Conservation (phyloP, 2,329 filamentous ascomycete species). For the Aspergillus carbonarius region DNA sequence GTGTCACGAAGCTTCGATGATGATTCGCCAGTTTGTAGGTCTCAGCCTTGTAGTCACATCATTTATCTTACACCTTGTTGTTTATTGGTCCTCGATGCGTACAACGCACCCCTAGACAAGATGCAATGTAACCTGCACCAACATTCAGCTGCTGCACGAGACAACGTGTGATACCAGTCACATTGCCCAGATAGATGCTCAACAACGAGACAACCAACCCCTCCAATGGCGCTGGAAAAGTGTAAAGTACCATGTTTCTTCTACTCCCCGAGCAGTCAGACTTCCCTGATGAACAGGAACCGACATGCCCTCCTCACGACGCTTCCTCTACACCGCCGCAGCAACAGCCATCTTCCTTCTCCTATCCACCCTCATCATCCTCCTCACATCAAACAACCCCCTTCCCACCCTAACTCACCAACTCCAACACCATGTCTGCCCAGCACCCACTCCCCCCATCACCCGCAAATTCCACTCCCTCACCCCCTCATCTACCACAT, state of each 20-base stretch:
- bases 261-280: background rate
- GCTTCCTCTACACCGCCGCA: background rate
- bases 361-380: background rate
- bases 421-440: background rate
- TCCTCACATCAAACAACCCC: background rate
- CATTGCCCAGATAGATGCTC: background rate
- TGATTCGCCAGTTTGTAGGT: background rate
- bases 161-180: background rate
- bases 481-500: background rate
- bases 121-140: slow-evolving; percentile 1
- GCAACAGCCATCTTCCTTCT: background rate
- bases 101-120: background rate
- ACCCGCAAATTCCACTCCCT: background rate
- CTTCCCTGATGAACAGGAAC: background rate
- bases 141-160: background rate
- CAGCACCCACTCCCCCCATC: background rate
- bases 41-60: background rate
- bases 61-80: background rate
- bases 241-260: background rate
- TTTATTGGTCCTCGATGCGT: background rate
- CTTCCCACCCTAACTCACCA: background rate
- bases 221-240: background rate
- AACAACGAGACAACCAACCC: background rate
- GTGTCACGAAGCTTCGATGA: no score
- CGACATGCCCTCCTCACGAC: background rate